A percentile compares a stretch with the other conserved stretches of the same genome.
Evolutionary conservation across 1,139 yeast genomes (phyloP).

Genomic region (Yamadazyma membranifaciens): DNA sequence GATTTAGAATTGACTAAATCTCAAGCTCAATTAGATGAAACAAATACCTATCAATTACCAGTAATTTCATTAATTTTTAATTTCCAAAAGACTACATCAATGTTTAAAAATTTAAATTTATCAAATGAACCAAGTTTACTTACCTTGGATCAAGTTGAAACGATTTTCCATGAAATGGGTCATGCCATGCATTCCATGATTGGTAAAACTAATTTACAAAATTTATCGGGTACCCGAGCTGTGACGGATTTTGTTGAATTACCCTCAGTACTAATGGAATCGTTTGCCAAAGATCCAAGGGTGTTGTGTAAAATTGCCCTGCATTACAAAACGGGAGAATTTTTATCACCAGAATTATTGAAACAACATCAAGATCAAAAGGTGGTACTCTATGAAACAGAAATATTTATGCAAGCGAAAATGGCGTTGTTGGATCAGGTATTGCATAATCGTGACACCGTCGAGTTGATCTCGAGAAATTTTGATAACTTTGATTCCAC

Average conservation of each 20-base stretch:
- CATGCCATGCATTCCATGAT: constrained; percentile 98
- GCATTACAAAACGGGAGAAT: constrained; percentile 69
- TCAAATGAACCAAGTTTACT: constrained; percentile 45
- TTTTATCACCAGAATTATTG: constrained; percentile 52
- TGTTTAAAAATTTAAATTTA: constrained; percentile 6
- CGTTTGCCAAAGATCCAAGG: constrained; percentile 78
- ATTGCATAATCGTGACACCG: constrained; percentile 53
- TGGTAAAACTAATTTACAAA: constrained; percentile 86
- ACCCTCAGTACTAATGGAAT: constrained; percentile 94
- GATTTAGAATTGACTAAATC: constrained; percentile 28
- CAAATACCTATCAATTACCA: constrained; percentile 70
- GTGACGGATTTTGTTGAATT: constrained; percentile 95
- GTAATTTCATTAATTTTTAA: constrained; percentile 88
- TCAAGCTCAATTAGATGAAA: constrained; percentile 52
- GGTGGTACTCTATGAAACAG: constrained; percentile 62
- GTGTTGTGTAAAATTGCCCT: constrained; percentile 72
- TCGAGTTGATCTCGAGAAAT: constrained; percentile 19
- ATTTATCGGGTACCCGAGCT: constrained; percentile 92
- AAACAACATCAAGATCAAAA: constrained; percentile 52
- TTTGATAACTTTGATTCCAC: constrained; percentile 47
- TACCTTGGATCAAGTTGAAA: constrained; percentile 79
- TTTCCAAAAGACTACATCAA: constrained; percentile 45
- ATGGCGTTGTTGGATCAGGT: constrained; percentile 88
- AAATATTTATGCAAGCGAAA: constrained; percentile 81
- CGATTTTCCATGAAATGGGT: constrained; percentile 97